Evolutionary conservation across 768 basidiomycete species (phyloP).

Genomic region (Cystofilobasidium ferigula): DNA sequence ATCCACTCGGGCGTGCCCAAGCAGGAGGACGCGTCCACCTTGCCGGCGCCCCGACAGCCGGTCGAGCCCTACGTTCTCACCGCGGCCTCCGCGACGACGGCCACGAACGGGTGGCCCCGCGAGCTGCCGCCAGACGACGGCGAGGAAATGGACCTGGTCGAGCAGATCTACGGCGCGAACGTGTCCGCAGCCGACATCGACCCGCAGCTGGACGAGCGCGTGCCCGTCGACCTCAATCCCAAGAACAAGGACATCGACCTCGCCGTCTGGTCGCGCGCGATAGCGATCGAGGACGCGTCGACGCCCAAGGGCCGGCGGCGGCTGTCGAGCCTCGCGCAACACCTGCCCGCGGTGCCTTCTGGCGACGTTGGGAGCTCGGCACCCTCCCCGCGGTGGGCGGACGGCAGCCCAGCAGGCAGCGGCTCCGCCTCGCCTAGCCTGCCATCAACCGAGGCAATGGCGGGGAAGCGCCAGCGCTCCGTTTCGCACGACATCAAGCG

Average conservation of each 20-base stretch:
- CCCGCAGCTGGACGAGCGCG: slow-evolving; percentile 6
- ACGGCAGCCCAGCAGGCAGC: neutral
- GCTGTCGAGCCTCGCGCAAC: neutral
- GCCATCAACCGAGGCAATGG: neutral
- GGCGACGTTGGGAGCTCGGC: neutral
- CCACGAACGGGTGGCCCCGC: neutral
- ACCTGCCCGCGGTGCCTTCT: slow-evolving; percentile 4
- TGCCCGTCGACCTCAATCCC: slow-evolving; percentile 13
- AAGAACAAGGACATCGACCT: slow-evolving; percentile 25
- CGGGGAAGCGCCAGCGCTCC: neutral
- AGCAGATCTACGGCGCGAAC: slow-evolving; percentile 72
- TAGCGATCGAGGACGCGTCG: slow-evolving; percentile 1
- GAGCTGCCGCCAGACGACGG: slow-evolving; percentile 39
- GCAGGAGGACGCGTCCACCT: neutral
- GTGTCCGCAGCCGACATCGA: slow-evolving; percentile 20
- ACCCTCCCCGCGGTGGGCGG: neutral
- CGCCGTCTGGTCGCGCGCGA: slow-evolving; percentile 21
- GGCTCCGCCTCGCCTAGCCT: neutral
- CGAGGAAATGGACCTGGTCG: slow-evolving; percentile 92
- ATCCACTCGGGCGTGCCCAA: slow-evolving; percentile 12
- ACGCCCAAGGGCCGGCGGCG: neutral
- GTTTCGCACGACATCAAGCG: neutral
- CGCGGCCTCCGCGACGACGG: neutral
- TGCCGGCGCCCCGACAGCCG: neutral
- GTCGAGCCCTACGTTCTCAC: slow-evolving; percentile 10